These are phyloP conservation scores for Grammothele lineata DNA, from an alignment of 768 basidiomycete species.

Conservation along the genomic window DNA sequence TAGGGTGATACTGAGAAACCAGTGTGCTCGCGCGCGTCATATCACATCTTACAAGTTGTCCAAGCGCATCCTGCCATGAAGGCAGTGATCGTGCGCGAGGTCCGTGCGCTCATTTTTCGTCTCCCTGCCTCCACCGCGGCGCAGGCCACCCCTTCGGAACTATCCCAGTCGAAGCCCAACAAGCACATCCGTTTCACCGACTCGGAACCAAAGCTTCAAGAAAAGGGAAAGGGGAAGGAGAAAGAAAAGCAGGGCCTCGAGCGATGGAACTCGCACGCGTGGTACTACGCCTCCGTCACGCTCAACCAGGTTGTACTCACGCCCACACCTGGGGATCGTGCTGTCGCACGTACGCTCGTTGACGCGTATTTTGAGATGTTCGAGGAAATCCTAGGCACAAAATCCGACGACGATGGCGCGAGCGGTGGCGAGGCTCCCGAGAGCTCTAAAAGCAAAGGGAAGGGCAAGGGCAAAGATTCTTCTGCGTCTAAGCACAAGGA, in stretches of 20 bases:
- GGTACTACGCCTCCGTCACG: conserved; percentile 91
- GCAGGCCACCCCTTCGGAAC: conserved; percentile 19
- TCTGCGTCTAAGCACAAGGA: conserved; percentile 29
- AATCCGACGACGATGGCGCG: conserved; percentile 32
- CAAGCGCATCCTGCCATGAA: conserved; percentile 96
- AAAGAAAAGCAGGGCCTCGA: conserved; percentile 30
- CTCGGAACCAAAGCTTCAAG: conserved; percentile 2
- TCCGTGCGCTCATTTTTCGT: conserved; percentile 72
- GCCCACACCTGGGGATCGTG: conserved; percentile 53
- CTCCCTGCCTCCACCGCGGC: conserved; percentile 39
- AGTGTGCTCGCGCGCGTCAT: conserved; percentile 85
- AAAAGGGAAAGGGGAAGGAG: background rate
- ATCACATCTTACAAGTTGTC: conserved; percentile 83
- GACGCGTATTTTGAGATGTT: conserved; percentile 96
- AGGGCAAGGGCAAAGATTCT: conserved; percentile 20
- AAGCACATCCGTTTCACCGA: conserved; percentile 55
- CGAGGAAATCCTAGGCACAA: conserved; percentile 76
- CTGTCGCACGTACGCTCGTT: conserved; percentile 74
- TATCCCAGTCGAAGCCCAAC: conserved; percentile 15
- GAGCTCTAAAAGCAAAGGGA: conserved; percentile 26
- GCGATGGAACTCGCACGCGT: conserved; percentile 61
- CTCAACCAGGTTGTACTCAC: conserved; percentile 88
- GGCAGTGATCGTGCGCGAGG: conserved; percentile 80
- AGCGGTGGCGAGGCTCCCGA: conserved; percentile 33
- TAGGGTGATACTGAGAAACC: conserved; percentile 89